Evolutionary conservation across 768 basidiomycete genomes (phyloP), one percentile per base, ranked within the genome.

Genomic region (Phylloporus sp.): DNA sequence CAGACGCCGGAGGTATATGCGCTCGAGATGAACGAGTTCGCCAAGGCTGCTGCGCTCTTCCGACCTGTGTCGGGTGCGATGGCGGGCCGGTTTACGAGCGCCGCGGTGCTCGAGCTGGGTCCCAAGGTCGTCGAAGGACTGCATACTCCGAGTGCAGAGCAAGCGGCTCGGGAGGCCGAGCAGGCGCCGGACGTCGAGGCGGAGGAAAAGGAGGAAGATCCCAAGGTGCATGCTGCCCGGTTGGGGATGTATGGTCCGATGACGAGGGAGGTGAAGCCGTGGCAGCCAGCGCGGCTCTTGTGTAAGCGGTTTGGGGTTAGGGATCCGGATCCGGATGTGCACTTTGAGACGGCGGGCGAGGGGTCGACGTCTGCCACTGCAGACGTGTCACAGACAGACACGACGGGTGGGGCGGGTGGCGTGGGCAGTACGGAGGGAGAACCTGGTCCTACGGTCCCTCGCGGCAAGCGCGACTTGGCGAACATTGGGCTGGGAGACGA

Each of bases 231-330:
- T 53, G 94, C 96, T 0, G 93, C 90, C 9, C 73, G 77, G 23
- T 64, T 85, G 63, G 93, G 91, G 21, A 92, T 95, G 88, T 98
- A 84, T 61, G 96, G 96, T 0, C 72, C 78, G 13, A 68, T 94
- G 63, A 99, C 96, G 26, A 72, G 95, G 31, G 86, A 88, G 52
- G 69, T 74, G 27, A 74, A 69, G 45, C 64, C 75, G 0, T 98
- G 91, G 85, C 81, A 82, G 58, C 96, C 96, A 3, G 80, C 80
- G n/a, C 75, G 75, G 42, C 69, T 98, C 40, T 70, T 99, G 21
- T 97, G 92, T 70, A 96, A 95, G 65, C 80, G 95, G 26, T 97
- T 98, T 64, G 86, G 89, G 1, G 86, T 98, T 28, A 86, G 83
- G 59, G 90, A 93, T 53, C 94, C 94, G 1, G 76, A 90, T 56